Base-by-base conservation (phyloP, 1,284 basidiomycete species). In the Rhizopogon hawkerae region DNA sequence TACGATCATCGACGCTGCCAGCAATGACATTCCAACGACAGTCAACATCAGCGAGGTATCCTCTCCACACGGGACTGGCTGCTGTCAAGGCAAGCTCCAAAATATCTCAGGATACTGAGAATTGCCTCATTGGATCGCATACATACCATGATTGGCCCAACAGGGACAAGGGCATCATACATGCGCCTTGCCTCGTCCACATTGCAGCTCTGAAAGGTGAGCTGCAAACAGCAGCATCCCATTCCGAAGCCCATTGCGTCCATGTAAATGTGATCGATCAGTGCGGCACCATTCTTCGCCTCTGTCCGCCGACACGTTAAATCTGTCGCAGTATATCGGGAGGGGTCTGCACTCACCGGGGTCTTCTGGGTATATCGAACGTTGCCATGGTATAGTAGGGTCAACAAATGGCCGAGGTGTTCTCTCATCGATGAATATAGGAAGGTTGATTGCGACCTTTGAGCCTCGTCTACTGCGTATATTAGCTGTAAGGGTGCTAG, bases 241-340 rank as follows among this genome's bases (percentile, higher is more conserved):
- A 98, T 98, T 38, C 96, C 96, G 67, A 99, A 99, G 21, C 94
- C 95, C 96, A 98, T 98, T 1, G 96, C 94, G 68, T 99, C 96
- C 77, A 98, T 82, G 68, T 98, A 98, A 58, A 99, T 93, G 68
- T 98, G 93, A 66, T 95, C 85, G 10, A 77, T 73, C 45, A 89
- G 75, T 8, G 93, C 94, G 8, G 92, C 91, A 3, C 91, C 92
- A 50, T 83, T 75, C 65, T 85, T 88, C 1, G 93, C 93, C 73
- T 95, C 92, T 83, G 64, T 2, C 24, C 13, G 18, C 26, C 24
- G 36, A 49, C 9, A 26, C 1, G 14, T 34, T 11, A 34, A 63
- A 38, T 11, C n/a, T 34, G 29, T 48, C 34, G 47, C 52, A 56
- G 46, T 31, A 14, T 5, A 41, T 46, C 54, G 39, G n/a, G 49